These are phyloP conservation scores for Pseudopithomyces maydicus DNA, from an alignment of 2,329 filamentous ascomycete genomes.

Conservation along the genomic window DNA sequence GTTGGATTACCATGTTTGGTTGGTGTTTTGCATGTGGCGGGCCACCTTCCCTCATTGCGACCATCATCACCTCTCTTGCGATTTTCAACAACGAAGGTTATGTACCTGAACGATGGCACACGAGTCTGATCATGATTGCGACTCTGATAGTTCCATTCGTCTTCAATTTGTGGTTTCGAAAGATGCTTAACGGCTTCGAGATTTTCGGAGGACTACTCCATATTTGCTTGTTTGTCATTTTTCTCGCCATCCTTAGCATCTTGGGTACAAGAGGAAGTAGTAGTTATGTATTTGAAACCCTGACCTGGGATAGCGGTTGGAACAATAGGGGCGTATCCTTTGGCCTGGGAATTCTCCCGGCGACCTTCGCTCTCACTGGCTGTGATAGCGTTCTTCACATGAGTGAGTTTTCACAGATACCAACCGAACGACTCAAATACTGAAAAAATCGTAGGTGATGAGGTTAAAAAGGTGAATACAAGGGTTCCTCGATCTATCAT, in stretches of 20 bases:
- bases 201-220: conserved; percentile 53
- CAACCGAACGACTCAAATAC: conserved; percentile 1
- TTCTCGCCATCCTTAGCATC: conserved; percentile 52
- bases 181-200: conserved; percentile 53
- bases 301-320: conserved; percentile 51
- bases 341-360: conserved; percentile 44
- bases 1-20: conserved; percentile 48
- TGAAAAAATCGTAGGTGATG: conserved; percentile 26
- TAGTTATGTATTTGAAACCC: conserved; percentile 51
- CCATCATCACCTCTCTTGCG: conserved; percentile 31
- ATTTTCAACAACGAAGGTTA: conserved; percentile 48
- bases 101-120: conserved; percentile 52
- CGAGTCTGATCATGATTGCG: conserved; percentile 54
- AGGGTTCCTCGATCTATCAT: conserved; percentile 48
- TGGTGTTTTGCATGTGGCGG: conserved; percentile 41
- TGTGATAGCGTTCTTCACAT: conserved; percentile 55
- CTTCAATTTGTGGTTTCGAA: conserved; percentile 53
- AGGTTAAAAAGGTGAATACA: conserved; percentile 49
- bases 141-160: conserved; percentile 44
- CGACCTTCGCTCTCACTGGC: conserved; percentile 45
- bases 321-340: conserved; percentile 49
- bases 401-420: conserved; percentile 18
- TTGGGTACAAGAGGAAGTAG: conserved; percentile 46
- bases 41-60: conserved; percentile 32
- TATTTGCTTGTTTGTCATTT: conserved; percentile 54